These are phyloP conservation scores for Groenewaldozyma salmanticensis DNA, from an alignment of 805 yeast genomes.

Conservation along the genomic window DNA sequence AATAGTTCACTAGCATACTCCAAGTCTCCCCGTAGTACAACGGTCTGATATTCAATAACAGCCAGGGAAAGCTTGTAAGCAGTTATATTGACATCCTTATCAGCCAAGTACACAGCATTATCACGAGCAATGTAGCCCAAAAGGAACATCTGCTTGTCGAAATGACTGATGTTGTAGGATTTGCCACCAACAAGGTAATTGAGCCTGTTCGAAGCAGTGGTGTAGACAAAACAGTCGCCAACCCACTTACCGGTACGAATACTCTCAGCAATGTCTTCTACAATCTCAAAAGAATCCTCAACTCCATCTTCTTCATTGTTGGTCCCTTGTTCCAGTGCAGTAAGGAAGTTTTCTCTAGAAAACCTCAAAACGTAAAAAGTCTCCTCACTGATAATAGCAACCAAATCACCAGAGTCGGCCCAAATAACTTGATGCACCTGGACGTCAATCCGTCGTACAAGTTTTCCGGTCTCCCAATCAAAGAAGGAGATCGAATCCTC, in stretches of 20 bases:
- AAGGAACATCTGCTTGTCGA: conserved; percentile 76
- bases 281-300: conserved; percentile 75
- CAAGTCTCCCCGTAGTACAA: conserved; percentile 88
- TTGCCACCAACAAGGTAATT: conserved; percentile 94
- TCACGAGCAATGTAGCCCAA: conserved; percentile 88
- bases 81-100: conserved; percentile 75
- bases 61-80: conserved; percentile 75
- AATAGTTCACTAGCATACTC: conserved; percentile 65
- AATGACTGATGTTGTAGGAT: conserved; percentile 84
- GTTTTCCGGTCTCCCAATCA: conserved; percentile 83
- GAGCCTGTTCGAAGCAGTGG: conserved; percentile 77
- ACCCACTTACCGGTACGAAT: conserved; percentile 90
- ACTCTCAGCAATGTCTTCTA: conserved; percentile 71
- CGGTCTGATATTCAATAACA: conserved; percentile 91
- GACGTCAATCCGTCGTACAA: conserved; percentile 85
- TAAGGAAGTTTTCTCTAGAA: conserved; percentile 56
- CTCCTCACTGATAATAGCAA: conserved; percentile 62
- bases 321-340: conserved; percentile 47
- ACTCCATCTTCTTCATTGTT: conserved; percentile 79
- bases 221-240: conserved; percentile 92
- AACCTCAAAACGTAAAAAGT: conserved; percentile 71
- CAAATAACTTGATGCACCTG: conserved; percentile 65
- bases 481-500: conserved; percentile 80
- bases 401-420: conserved; percentile 89
- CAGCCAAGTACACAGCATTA: conserved; percentile 81